A percentile compares a stretch with the other conserved stretches of the same genome.
phyloP scores from a whole-genome alignment of 352 stramenopile genomes.

The Elongisporangium anandrum region DNA sequence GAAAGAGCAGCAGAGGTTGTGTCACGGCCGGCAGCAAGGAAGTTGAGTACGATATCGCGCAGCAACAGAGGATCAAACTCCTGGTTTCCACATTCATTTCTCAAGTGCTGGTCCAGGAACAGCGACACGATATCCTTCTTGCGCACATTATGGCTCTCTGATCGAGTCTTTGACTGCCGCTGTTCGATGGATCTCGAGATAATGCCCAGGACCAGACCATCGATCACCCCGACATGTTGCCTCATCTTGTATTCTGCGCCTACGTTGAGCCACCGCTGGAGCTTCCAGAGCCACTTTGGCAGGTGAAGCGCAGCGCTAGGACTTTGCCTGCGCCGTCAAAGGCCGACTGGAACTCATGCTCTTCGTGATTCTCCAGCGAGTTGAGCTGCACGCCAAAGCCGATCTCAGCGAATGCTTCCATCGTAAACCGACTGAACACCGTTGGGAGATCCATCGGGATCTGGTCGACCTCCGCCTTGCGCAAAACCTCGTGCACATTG shows the following conservation, averaged over 20 bases:
- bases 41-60: constrained; percentile 71
- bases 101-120: constrained; percentile 20
- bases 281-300: constrained; percentile 40
- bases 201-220: constrained; percentile 33
- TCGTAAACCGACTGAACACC: constrained; percentile 49
- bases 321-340: constrained; percentile 38
- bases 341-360: constrained; percentile 44
- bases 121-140: constrained; percentile 41
- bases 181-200: constrained; percentile 26
- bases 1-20: constrained; percentile 68
- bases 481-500: constrained; percentile 19
- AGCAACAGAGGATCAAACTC: constrained; percentile 38
- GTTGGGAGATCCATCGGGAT: constrained; percentile 28
- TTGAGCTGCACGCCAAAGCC: constrained; percentile 57
- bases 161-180: too few species aligned
- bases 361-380: constrained; percentile 18
- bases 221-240: constrained; percentile 23
- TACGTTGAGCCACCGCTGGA: constrained; percentile 27
- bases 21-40: constrained; percentile 69
- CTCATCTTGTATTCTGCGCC: constrained; percentile 27
- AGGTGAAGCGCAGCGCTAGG: constrained; percentile 29
- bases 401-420: constrained; percentile 67
- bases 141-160: not conserved
- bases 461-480: not conserved
- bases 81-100: constrained; percentile 1